These are phyloP conservation scores for Glycine soja DNA, from an alignment of 306 rosid species.

Conservation along the genomic window DNA sequence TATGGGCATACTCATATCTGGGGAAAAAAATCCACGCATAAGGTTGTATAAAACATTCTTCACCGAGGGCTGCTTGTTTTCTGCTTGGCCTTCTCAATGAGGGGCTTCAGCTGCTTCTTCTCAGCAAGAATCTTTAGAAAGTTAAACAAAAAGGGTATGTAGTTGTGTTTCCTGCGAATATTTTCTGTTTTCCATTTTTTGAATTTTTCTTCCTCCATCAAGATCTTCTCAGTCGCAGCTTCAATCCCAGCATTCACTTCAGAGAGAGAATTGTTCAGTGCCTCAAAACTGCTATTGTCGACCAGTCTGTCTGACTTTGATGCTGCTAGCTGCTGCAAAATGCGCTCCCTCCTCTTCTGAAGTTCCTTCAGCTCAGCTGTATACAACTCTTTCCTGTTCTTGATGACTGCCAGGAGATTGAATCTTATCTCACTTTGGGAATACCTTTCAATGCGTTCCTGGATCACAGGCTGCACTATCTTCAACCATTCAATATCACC, in stretches of 20 bases:
- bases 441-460: slow-evolving; percentile 94
- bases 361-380: slow-evolving; percentile 95
- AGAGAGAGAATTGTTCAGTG: slow-evolving; percentile 85
- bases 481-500: slow-evolving; percentile 89
- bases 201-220: slow-evolving; percentile 94
- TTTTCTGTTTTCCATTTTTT: slow-evolving; percentile 96
- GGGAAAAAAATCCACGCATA: slow-evolving; percentile 25
- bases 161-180: slow-evolving; percentile 92
- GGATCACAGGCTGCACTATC: slow-evolving; percentile 92
- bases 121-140: slow-evolving; percentile 96
- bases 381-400: slow-evolving; percentile 88
- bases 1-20: not conserved
- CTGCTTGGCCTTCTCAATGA: slow-evolving; percentile 97
- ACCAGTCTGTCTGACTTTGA: slow-evolving; percentile 68
- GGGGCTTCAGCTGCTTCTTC: slow-evolving; percentile 98
- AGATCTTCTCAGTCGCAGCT: slow-evolving; percentile 82
- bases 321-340: slow-evolving; percentile 86
- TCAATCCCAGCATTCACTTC: slow-evolving; percentile 94
- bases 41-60: slow-evolving; percentile 49
- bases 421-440: slow-evolving; percentile 89
- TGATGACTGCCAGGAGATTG: slow-evolving; percentile 91
- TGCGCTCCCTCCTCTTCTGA: slow-evolving; percentile 94
- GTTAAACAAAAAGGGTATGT: slow-evolving; percentile 95
- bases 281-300: slow-evolving; percentile 66
- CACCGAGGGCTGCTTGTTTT: slow-evolving; percentile 71